Base-by-base conservation (phyloP, 306 rosid species). In the Betula pendula region DNA sequence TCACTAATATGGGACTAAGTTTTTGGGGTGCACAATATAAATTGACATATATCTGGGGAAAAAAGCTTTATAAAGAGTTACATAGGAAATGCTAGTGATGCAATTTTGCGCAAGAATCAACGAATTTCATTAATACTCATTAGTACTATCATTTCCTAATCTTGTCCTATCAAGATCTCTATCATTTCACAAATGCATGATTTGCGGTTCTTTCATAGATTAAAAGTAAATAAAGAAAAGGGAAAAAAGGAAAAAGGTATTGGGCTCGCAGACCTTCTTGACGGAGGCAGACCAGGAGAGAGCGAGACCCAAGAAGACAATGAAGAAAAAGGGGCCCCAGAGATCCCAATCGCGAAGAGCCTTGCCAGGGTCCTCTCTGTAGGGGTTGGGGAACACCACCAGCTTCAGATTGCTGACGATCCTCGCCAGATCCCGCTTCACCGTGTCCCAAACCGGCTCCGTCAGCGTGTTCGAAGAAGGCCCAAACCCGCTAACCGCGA, bases 271-370 rank as follows among this genome's bases (percentile, higher is more conserved):
- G 15, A 95, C 99, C 98, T 96, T 96, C 79, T 91, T 92, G 68
- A 96, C 98, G 69, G 99, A 96, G 0, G 99, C 98, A 69, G 99
- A 91, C 99, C 99, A 92, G 3, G 99, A 96, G 35, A 96, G 89
- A 56, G 82, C 79, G 19, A 96, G 99, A 42, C 99, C 99, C 8
- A 96, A 84, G 72, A 92, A 96, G 42, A 96, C 97, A 60, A 96
- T 96, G 86, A 96, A 96, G 89, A 96, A 96, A 90, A 96, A 96
- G 0, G 99, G 99, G 0, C 98, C 99, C 99, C 99, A 91, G 0
- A 95, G 99, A 89, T 95, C 99, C 99, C 99, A 95, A 87, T 95
- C 99, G 74, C 97, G 73, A 70, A 95, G 68, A 4, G 99, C 97
- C 89, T 92, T 95, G 20, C 99, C 99, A 0, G 99, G 99, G 75